Base-by-base conservation (phyloP, 306 rosid genomes). In the Astragalus membranaceus region DNA sequence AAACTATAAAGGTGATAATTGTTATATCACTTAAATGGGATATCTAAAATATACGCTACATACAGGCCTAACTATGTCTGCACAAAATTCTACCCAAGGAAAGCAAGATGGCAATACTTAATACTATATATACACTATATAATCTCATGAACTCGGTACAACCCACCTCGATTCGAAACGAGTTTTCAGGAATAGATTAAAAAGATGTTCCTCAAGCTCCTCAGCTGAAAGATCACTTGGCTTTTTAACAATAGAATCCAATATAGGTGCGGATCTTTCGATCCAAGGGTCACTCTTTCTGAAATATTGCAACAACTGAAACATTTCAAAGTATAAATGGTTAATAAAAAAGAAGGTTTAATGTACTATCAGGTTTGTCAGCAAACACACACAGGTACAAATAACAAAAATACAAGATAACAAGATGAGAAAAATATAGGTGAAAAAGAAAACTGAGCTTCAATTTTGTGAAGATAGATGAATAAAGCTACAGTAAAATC, bases 151-250 rank as follows among this genome's bases (percentile, higher is more conserved):
- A 62, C 75, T 2, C 47, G 1, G 13, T 46, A 47, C 14, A 14
- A 66, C 39, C 67, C 50, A 92, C 96, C 98, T 89, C 51, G 91
- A 85, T 66, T 89, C 76, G 59, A 87, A 92, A 64, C 92, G 87
- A 66, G 83, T 61, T 48, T 54, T 51, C 59, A 92, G 72, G 81
- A 73, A 92, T 15, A 83, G 71, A 20, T 75, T 46, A 51, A 92
- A 76, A 53, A 89, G 91, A 67, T 71, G 83, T 13, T 85, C 83
- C 72, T 92, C 95, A 8, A 87, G 72, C 54, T 72, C 67, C 15
- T 75, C 80, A 4, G 32, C 8, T 26, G 83, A 72, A 67, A 80
- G 79, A 11, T 11, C 74, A 53, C 20, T 37, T 1, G 91, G 91
- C 47, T 12, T 60, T 74, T 44, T 74, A 39, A 39, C 67, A 74